Percentiles rank a stretch among this genome's conserved stretches.
These are phyloP conservation scores for Brassica napus DNA, from an alignment of 345 rosid species.

Conservation along the genomic window Da-Ae NC_063447.1:9322001-9322500, in stretches of 20 bases:
- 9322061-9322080: not conserved
- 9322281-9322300: not conserved
- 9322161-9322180: not conserved
- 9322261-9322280: not conserved
- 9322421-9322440: not conserved
- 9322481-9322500: not conserved
- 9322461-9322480: not conserved
- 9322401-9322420: too few species aligned
- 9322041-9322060: not conserved
- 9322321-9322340: not conserved
- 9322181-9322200: not conserved
- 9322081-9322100: not conserved
- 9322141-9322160: not conserved
- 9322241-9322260: not conserved
- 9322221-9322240: not conserved
- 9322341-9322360: not conserved
- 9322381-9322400: too few species aligned
- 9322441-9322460: not conserved
- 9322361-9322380: not conserved
- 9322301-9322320: not conserved
- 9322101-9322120: not conserved
- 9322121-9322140: not conserved
- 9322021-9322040: not conserved
- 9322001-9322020: not conserved
- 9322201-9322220: not conserved